Conservation (phyloP, 2,329 filamentous ascomycete genomes). For the Cytospora mali region DNA sequence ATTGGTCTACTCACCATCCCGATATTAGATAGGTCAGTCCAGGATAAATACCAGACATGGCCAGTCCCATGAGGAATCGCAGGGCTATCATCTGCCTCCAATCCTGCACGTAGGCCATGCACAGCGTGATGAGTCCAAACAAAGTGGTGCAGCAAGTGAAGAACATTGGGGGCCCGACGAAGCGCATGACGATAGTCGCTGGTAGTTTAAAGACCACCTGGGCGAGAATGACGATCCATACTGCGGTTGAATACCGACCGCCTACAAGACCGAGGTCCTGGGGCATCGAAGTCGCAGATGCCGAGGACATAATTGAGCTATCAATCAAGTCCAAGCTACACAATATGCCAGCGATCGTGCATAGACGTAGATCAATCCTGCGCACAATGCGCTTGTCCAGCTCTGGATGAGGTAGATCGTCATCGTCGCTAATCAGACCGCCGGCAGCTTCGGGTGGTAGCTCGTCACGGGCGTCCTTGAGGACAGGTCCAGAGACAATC, state of each 20-base stretch:
- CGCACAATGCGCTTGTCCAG: constrained; percentile 54
- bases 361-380: constrained; percentile 69
- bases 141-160: constrained; percentile 61
- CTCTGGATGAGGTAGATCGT: constrained; percentile 27
- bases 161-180: constrained; percentile 65
- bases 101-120: constrained; percentile 67
- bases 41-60: constrained; percentile 59
- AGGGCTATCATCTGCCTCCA: constrained; percentile 73
- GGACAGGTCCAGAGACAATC: not conserved
- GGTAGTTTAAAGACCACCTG: constrained; percentile 70
- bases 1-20: constrained; percentile 44
- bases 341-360: constrained; percentile 71
- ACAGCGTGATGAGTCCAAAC: constrained; percentile 68
- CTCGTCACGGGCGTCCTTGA: not conserved
- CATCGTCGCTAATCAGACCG: constrained; percentile 16
- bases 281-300: constrained; percentile 70
- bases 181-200: constrained; percentile 66
- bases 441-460: not conserved
- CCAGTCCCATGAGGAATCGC: constrained; percentile 65
- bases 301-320: constrained; percentile 65
- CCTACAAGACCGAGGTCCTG: constrained; percentile 64
- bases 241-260: constrained; percentile 68
- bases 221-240: constrained; percentile 73
- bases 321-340: constrained; percentile 72
- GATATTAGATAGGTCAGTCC: constrained; percentile 56